A percentile compares a stretch with the other conserved stretches of the same genome.
Evolutionary conservation across 2,329 filamentous ascomycete species (phyloP).

Genomic region (Fusarium miscanthi): DNA sequence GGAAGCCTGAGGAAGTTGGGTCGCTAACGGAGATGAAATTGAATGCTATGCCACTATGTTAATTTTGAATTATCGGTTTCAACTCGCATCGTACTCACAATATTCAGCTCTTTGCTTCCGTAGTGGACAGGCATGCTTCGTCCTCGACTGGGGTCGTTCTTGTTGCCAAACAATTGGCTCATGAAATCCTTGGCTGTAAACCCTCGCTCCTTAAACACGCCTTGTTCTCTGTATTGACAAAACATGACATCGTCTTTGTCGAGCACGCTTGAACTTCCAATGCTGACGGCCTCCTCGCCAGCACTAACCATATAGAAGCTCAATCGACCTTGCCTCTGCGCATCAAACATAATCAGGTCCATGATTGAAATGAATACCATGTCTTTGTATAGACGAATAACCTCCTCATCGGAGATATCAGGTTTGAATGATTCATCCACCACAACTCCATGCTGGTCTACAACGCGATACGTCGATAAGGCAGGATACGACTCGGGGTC

Average conservation of each 20-base stretch:
- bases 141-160: conserved; percentile 80
- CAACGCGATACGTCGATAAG: conserved; percentile 90
- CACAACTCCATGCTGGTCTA: conserved; percentile 87
- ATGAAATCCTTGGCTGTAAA: conserved; percentile 92
- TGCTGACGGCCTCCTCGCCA: conserved; percentile 92
- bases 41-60: conserved; percentile 69
- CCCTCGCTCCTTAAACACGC: conserved; percentile 89
- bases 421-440: conserved; percentile 78
- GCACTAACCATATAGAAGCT: conserved; percentile 98
- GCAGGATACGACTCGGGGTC: conserved; percentile 77
- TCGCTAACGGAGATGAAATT: conserved; percentile 84
- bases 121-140: conserved; percentile 99
- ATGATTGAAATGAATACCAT: conserved; percentile 82
- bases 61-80: neutral
- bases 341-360: conserved; percentile 98
- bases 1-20: conserved; percentile 88
- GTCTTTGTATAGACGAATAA: conserved; percentile 70
- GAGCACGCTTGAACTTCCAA: conserved; percentile 87
- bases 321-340: conserved; percentile 91
- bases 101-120: conserved; percentile 83
- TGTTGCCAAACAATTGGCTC: conserved; percentile 93
- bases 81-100: conserved; percentile 64
- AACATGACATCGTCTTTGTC: conserved; percentile 90
- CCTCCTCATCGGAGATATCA: conserved; percentile 73
- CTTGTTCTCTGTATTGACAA: conserved; percentile 93